Evolutionary conservation across 176 grass and related monocot genomes (phyloP), one percentile per base, ranked within the genome.

Genomic region (Otatea glauca): DNA sequence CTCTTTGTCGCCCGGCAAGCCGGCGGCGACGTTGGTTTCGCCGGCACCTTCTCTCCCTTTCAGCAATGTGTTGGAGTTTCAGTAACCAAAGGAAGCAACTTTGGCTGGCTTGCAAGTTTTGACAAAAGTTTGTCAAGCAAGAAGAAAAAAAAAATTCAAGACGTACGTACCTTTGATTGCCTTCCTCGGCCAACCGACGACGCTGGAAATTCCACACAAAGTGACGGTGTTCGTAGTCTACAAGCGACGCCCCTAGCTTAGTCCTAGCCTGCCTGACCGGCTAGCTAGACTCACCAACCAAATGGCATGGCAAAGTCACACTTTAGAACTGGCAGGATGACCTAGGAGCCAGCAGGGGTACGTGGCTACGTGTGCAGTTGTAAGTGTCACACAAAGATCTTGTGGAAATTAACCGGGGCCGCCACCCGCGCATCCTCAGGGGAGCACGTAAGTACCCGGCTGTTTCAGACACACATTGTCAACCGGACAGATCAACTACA

Each of bases 221-320:
- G 18, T 6, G 21, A 67, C 70, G 8, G 77, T 47, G 78, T 76
- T 84, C 35, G 48, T n/a, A 5, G 20, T 71, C 61, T n/a, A 76
- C 70, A 77, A 78, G 77, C 82, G 60, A 84, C 32, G 71, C 13
- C 27, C 59, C 44, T 67, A 51, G 78, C 29, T 32, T 18, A 37
- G 11, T 0, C 37, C 5, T 61, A 10, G 50, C 21, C 1, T 64
- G 5, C 42, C 42, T 9, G 42, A 7, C 42, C 42, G 42, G 42
- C 42, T 43, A 43, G 7, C 45, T 34, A 49, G 70, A 8, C 50
- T 54, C 50, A 43, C 82, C 72, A 67, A 43, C 44, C 74, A 4
- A 48, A 21, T 18, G 72, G 7, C 18, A 65, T 5, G 16, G 61
- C 35, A 10, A 55, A 27, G 14, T 53, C 43, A 10, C 78, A 6